phyloP scores from a whole-genome alignment of 495 filamentous ascomycete species.

The Penicillium paxilli region DNA sequence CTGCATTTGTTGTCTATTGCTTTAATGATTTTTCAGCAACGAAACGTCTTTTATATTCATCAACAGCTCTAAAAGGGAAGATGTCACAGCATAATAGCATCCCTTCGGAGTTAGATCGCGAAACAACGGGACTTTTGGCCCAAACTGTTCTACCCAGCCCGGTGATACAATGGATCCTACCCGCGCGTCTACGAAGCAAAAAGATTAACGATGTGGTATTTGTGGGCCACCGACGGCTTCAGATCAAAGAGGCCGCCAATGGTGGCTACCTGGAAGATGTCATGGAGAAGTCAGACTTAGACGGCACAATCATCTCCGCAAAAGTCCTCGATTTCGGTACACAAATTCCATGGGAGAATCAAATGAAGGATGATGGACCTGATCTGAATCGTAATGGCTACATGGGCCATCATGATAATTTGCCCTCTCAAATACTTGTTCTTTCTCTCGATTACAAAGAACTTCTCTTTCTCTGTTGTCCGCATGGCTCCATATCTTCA shows the following conservation, averaged over 20 bases:
- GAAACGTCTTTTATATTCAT: no score
- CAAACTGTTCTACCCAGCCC: slow-evolving; percentile 76
- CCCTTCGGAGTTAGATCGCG: neutral
- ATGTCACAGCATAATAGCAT: neutral
- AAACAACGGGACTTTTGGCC: slow-evolving; percentile 64
- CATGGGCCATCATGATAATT: neutral
- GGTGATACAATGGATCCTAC: slow-evolving; percentile 74
- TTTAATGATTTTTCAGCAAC: no score
- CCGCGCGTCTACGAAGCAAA: slow-evolving; percentile 69
- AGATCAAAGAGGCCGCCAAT: slow-evolving; percentile 64
- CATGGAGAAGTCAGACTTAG: slow-evolving; percentile 71
- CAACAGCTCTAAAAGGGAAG: neutral
- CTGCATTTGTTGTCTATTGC: no score
- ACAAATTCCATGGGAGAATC: slow-evolving; percentile 31
- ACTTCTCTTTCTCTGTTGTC: slow-evolving; percentile 69
- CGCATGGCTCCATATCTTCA: slow-evolving; percentile 21
- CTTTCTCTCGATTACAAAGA: slow-evolving; percentile 69
- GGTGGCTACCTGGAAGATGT: slow-evolving; percentile 68
- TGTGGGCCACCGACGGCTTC: slow-evolving; percentile 64
- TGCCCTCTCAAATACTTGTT: slow-evolving; percentile 77
- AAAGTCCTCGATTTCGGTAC: slow-evolving; percentile 42
- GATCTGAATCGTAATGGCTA: neutral
- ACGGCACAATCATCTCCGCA: slow-evolving; percentile 53
- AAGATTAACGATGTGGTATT: slow-evolving; percentile 87
- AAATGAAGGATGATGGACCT: slow-evolving; percentile 17